These are phyloP conservation scores for Aspergillus tanneri DNA, from an alignment of 2,329 filamentous ascomycete genomes.

Conservation along the genomic window DNA sequence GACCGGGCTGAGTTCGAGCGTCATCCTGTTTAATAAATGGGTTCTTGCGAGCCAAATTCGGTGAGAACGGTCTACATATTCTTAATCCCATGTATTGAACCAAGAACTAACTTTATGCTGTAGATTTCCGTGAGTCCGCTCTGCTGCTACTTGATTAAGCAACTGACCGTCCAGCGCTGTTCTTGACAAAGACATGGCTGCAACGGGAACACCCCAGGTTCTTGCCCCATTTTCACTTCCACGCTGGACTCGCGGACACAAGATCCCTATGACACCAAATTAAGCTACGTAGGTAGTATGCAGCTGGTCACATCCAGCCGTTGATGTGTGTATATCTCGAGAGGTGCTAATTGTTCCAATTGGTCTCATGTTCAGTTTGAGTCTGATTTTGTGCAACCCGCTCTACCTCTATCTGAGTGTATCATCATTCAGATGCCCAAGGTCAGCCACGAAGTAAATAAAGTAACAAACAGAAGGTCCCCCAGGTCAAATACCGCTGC, in stretches of 20 bases:
- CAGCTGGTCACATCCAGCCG: not conserved
- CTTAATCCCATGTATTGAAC: constrained; percentile 4
- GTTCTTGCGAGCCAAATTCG: constrained; percentile 83
- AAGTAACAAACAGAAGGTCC: constrained; percentile 19
- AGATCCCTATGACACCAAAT: constrained; percentile 90
- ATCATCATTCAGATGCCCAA: constrained; percentile 98
- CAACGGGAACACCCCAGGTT: constrained; percentile 88
- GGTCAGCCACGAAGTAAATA: constrained; percentile 47
- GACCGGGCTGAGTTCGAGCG: constrained; percentile 86
- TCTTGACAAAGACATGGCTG: constrained; percentile 86
- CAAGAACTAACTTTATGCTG: constrained; percentile 11
- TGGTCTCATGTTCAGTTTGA: constrained; percentile 92
- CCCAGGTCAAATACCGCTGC: constrained; percentile 84
- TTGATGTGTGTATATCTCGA: constrained; percentile 3
- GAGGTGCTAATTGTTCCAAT: constrained; percentile 85
- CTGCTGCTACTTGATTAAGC: constrained; percentile 1
- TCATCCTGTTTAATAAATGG: constrained; percentile 99
- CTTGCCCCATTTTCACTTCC: constrained; percentile 82
- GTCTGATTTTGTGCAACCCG: constrained; percentile 93
- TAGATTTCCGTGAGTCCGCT: constrained; percentile 47
- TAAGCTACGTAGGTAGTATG: constrained; percentile 63
- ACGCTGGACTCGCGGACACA: constrained; percentile 90
- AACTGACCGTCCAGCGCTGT: constrained; percentile 43
- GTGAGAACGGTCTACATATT: too few relatives aligned
- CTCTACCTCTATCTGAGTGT: constrained; percentile 95